Evolutionary conservation across 805 yeast species (phyloP).

Genomic region (Hagleromyces aurorensis): DNA sequence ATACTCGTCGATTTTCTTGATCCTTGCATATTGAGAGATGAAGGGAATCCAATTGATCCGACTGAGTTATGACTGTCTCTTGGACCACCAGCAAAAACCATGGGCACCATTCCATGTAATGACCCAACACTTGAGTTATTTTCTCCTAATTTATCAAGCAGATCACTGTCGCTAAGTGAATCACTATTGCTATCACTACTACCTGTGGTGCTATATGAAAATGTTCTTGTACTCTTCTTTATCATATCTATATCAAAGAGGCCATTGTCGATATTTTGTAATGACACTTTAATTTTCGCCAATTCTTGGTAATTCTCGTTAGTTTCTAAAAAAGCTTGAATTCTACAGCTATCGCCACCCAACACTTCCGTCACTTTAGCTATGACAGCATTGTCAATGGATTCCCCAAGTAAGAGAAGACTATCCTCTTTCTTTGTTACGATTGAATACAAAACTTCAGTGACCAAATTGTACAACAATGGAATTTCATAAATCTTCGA

Average conservation of each 20-base stretch:
- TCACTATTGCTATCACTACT: constrained; percentile 20
- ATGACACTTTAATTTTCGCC: constrained; percentile 45
- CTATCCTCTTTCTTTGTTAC: constrained; percentile 60
- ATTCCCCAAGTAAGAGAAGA: constrained; percentile 24
- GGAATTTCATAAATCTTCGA: constrained; percentile 65
- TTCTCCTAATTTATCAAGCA: constrained; percentile 4
- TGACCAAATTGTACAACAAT: constrained; percentile 56
- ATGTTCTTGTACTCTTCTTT: constrained; percentile 38
- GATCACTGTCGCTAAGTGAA: constrained; percentile 5
- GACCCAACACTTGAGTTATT: constrained; percentile 2
- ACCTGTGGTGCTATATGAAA: constrained; percentile 19
- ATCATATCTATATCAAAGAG: constrained; percentile 47
- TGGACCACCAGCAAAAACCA: constrained; percentile 22
- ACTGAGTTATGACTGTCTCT: constrained; percentile 21
- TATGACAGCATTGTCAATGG: constrained; percentile 21
- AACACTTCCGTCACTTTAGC: constrained; percentile 16
- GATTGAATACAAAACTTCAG: constrained; percentile 62
- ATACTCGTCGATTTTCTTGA: constrained; percentile 7
- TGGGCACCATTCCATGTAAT: constrained; percentile 9
- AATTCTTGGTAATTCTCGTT: constrained; percentile 31
- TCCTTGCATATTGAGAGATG: constrained; percentile 6
- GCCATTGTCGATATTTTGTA: constrained; percentile 60
- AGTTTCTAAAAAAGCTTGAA: constrained; percentile 17
- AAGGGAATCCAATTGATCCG: constrained; percentile 16
- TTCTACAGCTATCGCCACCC: constrained; percentile 18